phyloP scores from a whole-genome alignment of 805 yeast species.

The Metschnikowia vanudenii region DNA sequence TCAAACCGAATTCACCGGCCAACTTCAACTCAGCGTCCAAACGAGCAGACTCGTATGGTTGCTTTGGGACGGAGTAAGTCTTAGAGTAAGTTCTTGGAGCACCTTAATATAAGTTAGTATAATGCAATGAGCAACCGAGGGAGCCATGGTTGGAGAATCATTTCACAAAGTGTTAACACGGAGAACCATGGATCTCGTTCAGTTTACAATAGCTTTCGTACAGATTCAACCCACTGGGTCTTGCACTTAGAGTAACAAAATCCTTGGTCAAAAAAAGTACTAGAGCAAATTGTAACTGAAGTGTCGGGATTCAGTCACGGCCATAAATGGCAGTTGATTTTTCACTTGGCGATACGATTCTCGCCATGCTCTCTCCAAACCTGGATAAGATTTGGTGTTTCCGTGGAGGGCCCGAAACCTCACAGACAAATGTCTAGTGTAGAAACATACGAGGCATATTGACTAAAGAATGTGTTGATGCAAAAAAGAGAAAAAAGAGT shows the following conservation, averaged over 20 bases:
- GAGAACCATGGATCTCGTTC: not conserved
- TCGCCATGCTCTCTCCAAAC: slow-evolving; percentile 9
- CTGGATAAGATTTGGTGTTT: slow-evolving; percentile 12
- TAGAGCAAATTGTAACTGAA: slow-evolving; percentile 52
- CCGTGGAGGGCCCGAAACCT: slow-evolving; percentile 72
- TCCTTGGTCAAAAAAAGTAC: not conserved
- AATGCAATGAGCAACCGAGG: not conserved
- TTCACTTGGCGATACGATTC: not conserved
- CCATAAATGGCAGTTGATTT: slow-evolving; percentile 21
- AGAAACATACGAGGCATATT: slow-evolving; percentile 63
- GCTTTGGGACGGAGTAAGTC: slow-evolving; percentile 99
- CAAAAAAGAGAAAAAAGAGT: not conserved
- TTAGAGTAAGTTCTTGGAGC: slow-evolving; percentile 99
- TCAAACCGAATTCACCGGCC: slow-evolving; percentile 99
- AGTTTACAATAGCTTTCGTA: slow-evolving; percentile 11
- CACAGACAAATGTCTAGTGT: slow-evolving; percentile 25
- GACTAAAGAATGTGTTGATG: slow-evolving; percentile 24
- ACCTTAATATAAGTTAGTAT: slow-evolving; percentile 46
- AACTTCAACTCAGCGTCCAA: slow-evolving; percentile 98
- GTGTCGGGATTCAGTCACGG: slow-evolving; percentile 86
- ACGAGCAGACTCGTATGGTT: slow-evolving; percentile 99
- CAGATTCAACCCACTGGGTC: not conserved
- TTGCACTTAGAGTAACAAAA: not conserved
- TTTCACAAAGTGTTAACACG: not conserved
- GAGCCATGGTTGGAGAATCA: not conserved